Evolutionary conservation across 352 stramenopile genomes (phyloP).

Genomic region (Pythium chondricola): DNA sequence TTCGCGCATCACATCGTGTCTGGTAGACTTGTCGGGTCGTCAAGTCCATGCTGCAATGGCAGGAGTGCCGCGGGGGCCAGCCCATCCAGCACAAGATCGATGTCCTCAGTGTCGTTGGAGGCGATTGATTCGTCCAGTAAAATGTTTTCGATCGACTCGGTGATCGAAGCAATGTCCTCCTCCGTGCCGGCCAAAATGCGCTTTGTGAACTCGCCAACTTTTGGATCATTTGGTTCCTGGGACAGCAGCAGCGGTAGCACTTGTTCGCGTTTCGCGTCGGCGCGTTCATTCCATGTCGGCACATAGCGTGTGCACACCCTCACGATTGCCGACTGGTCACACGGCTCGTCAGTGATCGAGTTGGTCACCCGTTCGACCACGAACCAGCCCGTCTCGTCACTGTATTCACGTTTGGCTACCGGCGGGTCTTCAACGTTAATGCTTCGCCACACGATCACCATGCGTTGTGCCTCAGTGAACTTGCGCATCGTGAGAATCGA

Average conservation of each 20-base stretch:
- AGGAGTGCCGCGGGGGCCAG: too few species aligned
- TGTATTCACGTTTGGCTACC: not conserved
- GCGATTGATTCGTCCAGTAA: slow-evolving; percentile 14
- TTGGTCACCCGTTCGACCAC: not conserved
- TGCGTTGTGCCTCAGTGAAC: slow-evolving; percentile 3
- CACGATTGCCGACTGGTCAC: not conserved
- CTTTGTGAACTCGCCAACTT: slow-evolving; percentile 8
- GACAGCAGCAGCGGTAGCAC: too few species aligned
- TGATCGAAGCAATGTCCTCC: slow-evolving; percentile 13
- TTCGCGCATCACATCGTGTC: too few species aligned
- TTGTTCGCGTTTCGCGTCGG: too few species aligned
- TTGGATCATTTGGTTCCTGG: too few species aligned
- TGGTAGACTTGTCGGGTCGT: too few species aligned
- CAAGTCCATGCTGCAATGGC: too few species aligned
- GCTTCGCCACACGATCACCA: slow-evolving; percentile 8
- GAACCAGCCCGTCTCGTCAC: slow-evolving; percentile 10
- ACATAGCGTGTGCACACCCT: slow-evolving; percentile 6
- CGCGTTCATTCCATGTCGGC: slow-evolving; percentile 2
- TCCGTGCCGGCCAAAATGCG: slow-evolving; percentile 3
- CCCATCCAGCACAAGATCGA: slow-evolving; percentile 5
- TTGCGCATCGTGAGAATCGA: slow-evolving; percentile 3
- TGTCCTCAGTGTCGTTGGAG: slow-evolving; percentile 1
- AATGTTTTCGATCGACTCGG: slow-evolving; percentile 15
- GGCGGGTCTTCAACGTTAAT: slow-evolving; percentile 1
- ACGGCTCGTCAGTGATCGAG: not conserved